These are phyloP conservation scores for Coniochaeta hoffmannii DNA, from an alignment of 2,329 filamentous ascomycete species.

Conservation along the genomic window DNA sequence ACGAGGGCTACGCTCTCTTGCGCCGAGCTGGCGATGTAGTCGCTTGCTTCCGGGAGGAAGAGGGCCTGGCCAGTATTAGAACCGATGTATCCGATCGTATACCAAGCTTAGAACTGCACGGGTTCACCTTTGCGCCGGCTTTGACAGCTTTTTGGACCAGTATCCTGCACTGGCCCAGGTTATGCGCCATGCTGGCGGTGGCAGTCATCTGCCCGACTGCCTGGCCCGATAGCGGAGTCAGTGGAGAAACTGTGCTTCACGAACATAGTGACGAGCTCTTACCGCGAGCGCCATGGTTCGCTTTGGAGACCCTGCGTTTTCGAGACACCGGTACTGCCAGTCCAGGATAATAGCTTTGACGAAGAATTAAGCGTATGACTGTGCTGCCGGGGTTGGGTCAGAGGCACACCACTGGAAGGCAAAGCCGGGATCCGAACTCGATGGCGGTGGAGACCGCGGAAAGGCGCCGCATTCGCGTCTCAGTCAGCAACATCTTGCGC, in stretches of 20 bases:
- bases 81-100: constrained; percentile 2
- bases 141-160: constrained; percentile 66
- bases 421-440: too few relatives aligned
- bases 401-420: too few relatives aligned
- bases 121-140: constrained; percentile 72
- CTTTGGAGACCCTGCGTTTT: background rate
- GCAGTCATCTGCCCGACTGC: constrained; percentile 88
- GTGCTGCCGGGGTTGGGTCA: too few relatives aligned
- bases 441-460: too few relatives aligned
- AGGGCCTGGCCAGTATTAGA: constrained; percentile 31
- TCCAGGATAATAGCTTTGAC: too few relatives aligned
- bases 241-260: background rate
- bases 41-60: constrained; percentile 86
- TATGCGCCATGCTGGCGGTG: constrained; percentile 68
- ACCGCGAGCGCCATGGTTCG: constrained; percentile 9
- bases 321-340: too few relatives aligned
- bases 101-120: too few relatives aligned
- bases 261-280: background rate
- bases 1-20: constrained; percentile 65
- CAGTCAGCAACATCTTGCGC: too few relatives aligned
- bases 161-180: constrained; percentile 68
- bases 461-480: too few relatives aligned
- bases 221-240: constrained; percentile 32
- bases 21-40: constrained; percentile 72
- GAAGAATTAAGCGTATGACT: too few relatives aligned